Evolutionary conservation across 75 land plant genomes (phyloP).

Genomic region (Adiantum capillusveneris): DNA sequence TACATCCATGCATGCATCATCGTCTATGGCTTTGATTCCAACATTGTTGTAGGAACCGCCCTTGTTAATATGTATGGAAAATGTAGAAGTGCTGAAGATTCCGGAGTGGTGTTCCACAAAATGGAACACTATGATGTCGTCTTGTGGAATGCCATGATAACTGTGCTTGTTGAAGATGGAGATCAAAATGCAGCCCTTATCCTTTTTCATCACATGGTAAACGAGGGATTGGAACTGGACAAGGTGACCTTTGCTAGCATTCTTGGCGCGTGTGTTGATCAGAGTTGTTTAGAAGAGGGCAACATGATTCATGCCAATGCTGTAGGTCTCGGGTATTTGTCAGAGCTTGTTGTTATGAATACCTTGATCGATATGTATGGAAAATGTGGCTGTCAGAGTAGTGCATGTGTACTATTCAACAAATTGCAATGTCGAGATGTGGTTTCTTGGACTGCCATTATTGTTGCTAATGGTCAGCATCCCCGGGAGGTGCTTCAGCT

Average conservation of each 20-base stretch:
- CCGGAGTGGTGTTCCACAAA: conserved; percentile 5
- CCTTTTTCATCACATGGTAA: conserved; percentile 13
- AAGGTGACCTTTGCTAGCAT: conserved; percentile 11
- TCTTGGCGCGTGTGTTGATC: conserved; percentile 7
- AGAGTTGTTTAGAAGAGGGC: conserved; percentile 9
- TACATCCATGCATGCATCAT: conserved; percentile 8
- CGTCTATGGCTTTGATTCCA: background rate
- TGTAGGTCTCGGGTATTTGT: conserved; percentile 4
- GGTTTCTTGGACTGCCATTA: conserved; percentile 36
- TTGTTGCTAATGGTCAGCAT: conserved; percentile 11
- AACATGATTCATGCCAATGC: conserved; percentile 7
- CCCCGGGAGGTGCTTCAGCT: conserved; percentile 5
- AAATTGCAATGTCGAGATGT: conserved; percentile 29
- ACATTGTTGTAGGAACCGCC: conserved; percentile 9
- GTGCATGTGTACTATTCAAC: conserved; percentile 26
- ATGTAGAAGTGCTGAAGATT: conserved; percentile 11
- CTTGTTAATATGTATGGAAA: conserved; percentile 22
- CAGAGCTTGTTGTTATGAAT: conserved; percentile 9
- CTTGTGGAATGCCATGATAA: conserved; percentile 41
- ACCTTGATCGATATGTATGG: conserved; percentile 20
- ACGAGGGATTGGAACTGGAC: conserved; percentile 5
- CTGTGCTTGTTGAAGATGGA: background rate
- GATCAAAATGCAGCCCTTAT: conserved; percentile 3
- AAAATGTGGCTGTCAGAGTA: conserved; percentile 12
- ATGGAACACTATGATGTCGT: conserved; percentile 25